Base-by-base conservation (phyloP, 768 basidiomycete genomes). In the Hygrocybe punicea region DNA sequence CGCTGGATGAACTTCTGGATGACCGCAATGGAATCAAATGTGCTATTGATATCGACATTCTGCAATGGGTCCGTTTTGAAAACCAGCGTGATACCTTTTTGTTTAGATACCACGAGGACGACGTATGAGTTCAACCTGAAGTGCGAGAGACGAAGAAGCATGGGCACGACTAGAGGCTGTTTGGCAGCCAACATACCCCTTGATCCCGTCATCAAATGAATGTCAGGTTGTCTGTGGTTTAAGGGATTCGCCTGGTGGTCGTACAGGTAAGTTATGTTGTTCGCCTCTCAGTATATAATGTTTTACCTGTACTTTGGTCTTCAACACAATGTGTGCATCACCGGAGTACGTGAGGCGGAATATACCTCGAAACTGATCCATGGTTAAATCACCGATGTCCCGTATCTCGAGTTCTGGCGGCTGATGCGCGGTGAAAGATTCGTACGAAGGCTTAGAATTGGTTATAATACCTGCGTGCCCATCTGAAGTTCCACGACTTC, bases 11-110 rank as follows among this genome's bases (percentile, higher is more conserved):
- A 98, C 56, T 93, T 94, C 69, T 98, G 91, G 51, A 99, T 97
- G 61, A 98, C 95, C 46, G 91, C 93, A 60, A 99, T 96, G 3
- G 92, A 93, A 72, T 99, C 97, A 66, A 99, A 99, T 2, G 95
- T 98, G 70, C 89, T 91, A 72, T 90, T 94, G 69, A 99, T 98
- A 67, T 98, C 92, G 53, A 99, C 94, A 62, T 93, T 91, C 73
- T 99, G 94, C 37, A 99, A 81, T 2, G 97, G 97, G 73, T 99
- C 97, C 35, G 97, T 98, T 76, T 98, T 98, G 84, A 99, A 99
- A 23, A 98, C 97, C 53, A 99, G 85, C 1, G 97, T 98, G 68
- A 98, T 98, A 42, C 97, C 97, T 67, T 98, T 98, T 69, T 94
- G 92, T 63, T 92, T 91, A 23, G 95, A 98, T 56, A 99, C 92